phyloP scores from a whole-genome alignment of 768 basidiomycete genomes.

The Mycena capillaripes region DNA sequence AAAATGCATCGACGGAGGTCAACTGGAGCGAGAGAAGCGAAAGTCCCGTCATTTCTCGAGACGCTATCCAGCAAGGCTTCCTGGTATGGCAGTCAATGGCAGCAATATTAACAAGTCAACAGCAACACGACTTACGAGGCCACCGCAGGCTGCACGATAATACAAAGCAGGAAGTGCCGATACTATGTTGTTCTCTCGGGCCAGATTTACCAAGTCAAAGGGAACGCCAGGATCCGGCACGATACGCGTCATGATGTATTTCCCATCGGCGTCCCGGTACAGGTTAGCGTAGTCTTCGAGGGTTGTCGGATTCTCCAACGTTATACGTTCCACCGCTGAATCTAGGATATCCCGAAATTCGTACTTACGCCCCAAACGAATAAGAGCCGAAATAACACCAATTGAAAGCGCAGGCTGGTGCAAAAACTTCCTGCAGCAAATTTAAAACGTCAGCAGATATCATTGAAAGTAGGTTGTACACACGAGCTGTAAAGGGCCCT shows the following conservation, averaged over 20 bases:
- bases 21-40: background rate
- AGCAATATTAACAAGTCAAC: no score
- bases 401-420: background rate
- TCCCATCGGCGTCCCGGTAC: no score
- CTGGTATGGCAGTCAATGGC: background rate
- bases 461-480: background rate
- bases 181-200: constrained; percentile 3
- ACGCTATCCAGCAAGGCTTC: background rate
- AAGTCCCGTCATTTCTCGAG: no score
- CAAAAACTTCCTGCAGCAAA: background rate
- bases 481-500: constrained; percentile 5
- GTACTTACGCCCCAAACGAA: constrained; percentile 18
- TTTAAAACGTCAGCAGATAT: background rate
- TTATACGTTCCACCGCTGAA: background rate
- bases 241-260: background rate
- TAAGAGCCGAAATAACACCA: background rate
- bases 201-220: background rate
- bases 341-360: background rate
- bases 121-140: background rate
- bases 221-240: background rate
- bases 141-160: background rate
- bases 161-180: constrained; percentile 6
- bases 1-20: background rate
- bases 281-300: background rate
- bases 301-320: constrained; percentile 3